A percentile compares a stretch with the other conserved stretches of the same genome.
These are phyloP conservation scores for Periglandula ipomoeae DNA, from an alignment of 2,329 filamentous ascomycete species.

Conservation along the genomic window DNA sequence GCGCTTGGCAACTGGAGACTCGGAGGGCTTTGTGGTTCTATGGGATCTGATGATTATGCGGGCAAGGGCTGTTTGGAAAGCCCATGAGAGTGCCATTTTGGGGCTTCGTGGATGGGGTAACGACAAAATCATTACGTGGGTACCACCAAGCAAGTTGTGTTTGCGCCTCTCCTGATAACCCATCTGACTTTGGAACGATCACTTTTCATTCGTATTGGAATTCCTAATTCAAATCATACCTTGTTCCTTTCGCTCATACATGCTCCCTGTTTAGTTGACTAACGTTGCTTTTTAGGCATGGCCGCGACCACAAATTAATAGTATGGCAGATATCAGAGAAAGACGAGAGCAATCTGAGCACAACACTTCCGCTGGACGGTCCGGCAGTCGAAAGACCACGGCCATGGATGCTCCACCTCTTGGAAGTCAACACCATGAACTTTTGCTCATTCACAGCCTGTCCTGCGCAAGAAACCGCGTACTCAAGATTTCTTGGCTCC, in stretches of 20 bases:
- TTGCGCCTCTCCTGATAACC: too few relatives aligned
- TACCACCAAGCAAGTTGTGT: conserved; percentile 16
- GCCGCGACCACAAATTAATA: conserved; percentile 75
- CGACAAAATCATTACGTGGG: conserved; percentile 77
- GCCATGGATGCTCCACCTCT: conserved; percentile 77
- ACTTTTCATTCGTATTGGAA: too few relatives aligned
- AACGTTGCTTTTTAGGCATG: conserved; percentile 52
- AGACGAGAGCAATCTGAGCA: conserved; percentile 58
- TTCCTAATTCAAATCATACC: too few relatives aligned
- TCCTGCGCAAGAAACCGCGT: conserved; percentile 21
- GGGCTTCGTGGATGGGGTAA: conserved; percentile 61
- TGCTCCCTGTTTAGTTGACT: not conserved
- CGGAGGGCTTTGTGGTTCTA: conserved; percentile 77
- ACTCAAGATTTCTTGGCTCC: conserved; percentile 11
- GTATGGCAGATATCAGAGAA: conserved; percentile 65
- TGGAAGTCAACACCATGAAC: conserved; percentile 88
- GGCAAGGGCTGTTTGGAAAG: conserved; percentile 75
- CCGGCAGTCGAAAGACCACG: conserved; percentile 39
- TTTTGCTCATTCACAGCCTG: conserved; percentile 79
- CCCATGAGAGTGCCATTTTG: conserved; percentile 70
- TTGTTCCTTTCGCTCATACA: too few relatives aligned
- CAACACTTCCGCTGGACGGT: conserved; percentile 60
- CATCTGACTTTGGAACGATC: too few relatives aligned
- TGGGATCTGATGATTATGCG: conserved; percentile 82
- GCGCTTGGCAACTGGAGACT: conserved; percentile 77